Evolutionary conservation across 2,329 filamentous ascomycete genomes (phyloP), one percentile per base, ranked within the genome.

Genomic region (Ophiosphaerella korrae): DNA sequence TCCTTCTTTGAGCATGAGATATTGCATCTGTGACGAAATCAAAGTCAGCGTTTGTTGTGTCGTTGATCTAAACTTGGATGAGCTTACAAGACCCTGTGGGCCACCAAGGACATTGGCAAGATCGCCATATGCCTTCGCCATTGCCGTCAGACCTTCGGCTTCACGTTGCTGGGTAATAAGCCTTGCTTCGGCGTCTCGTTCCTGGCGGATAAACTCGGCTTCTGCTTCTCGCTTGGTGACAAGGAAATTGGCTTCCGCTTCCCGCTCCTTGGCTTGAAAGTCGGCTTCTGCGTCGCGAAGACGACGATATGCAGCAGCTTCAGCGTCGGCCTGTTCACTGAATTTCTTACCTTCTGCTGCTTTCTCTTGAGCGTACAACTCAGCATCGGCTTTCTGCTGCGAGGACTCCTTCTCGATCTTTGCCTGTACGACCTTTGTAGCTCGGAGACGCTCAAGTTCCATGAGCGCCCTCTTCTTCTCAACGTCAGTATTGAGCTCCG

Each of bases 1-100:
- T 62, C 87, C 87, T 73, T 88, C 88, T 77, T 92, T 87, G 68
- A 96, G 85, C 91, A 95, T 95, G 75, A 93, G 82, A 79, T 89
- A 93, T 72, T 92, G 88, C 63, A 95, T 79, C 42, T 44, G 32
- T 21, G 6, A 13, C 26, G 6, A 11, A 11, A 29, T 29, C 11
- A 8, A 11, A 29, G 26, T 29, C 26, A 29, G 6, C 3, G 26
- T 29, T 8, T 29, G 7, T 29, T 29, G 26, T 11, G 11, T 29
- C 7, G 26, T 29, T 29, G 3, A 8, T 29, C 11, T 29, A 29
- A 11, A 29, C 11, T 29, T 29, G 26, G 7, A 29, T 21, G 14
- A 24, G 26, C 42, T 36, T 44, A 44, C 42, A 50, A 96, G 80
- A 26, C 88, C 89, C 32, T 86, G 82, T 2, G 91, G 88, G 0